Conservation (phyloP, 176 grass and related monocot genomes). For the Phoenix dactylifera region DNA sequence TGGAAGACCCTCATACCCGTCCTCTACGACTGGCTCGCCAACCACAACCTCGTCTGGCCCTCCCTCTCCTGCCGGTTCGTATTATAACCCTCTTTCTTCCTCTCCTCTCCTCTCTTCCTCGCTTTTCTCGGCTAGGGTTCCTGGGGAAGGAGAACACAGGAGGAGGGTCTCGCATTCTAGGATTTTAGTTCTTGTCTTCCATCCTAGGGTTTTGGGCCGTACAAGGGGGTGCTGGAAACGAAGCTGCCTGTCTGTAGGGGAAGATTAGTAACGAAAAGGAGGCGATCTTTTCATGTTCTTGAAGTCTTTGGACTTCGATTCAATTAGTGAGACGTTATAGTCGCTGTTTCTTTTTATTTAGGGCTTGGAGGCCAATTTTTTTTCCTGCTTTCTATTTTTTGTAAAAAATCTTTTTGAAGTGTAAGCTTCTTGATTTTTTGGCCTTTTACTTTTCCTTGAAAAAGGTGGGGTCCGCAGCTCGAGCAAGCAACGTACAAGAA, state of each 20-base stretch:
- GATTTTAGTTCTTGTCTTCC: slow-evolving; percentile 24
- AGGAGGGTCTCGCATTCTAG: slow-evolving; percentile 2
- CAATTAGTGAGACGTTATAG: no score
- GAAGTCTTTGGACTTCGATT: no score
- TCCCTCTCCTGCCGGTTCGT: slow-evolving; percentile 82
- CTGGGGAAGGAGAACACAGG: no score
- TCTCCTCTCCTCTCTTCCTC: not conserved
- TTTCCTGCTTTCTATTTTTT: slow-evolving; percentile 6
- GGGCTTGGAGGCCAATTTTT: not conserved
- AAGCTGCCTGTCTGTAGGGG: no score
- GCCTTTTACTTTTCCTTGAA: no score
- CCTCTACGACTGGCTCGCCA: slow-evolving; percentile 91
- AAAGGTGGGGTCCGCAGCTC: slow-evolving; percentile 80
- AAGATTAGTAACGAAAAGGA: no score
- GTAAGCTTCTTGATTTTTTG: no score
- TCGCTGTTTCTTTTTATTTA: not conserved
- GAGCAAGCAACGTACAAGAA: slow-evolving; percentile 74
- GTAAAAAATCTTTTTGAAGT: slow-evolving; percentile 1
- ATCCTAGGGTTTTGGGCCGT: not conserved
- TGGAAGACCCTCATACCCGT: slow-evolving; percentile 89
- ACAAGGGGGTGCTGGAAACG: no score
- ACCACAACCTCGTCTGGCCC: slow-evolving; percentile 93
- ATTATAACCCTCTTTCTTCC: not conserved
- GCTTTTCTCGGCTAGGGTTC: slow-evolving; percentile 24
- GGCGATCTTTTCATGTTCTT: no score